phyloP scores from a whole-genome alignment of 441 rosid genomes.

The Arabidopsis hybrid region DNA sequence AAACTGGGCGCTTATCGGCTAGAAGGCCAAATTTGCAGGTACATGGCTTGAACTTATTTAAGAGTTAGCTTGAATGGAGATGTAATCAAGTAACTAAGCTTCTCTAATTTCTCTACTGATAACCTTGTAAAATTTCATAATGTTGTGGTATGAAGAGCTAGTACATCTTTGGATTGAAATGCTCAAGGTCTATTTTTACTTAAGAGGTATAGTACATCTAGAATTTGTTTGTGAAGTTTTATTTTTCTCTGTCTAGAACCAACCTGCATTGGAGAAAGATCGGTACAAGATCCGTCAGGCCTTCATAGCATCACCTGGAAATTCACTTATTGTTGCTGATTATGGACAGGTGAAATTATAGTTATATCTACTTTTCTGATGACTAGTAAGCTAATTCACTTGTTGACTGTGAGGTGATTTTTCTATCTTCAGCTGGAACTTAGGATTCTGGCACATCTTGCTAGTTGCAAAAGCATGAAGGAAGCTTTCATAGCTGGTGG shows the following conservation, averaged over 20 bases:
- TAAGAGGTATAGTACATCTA: not conserved
- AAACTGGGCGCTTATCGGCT: slow-evolving; percentile 97
- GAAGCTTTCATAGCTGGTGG: slow-evolving; percentile 97
- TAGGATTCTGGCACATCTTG: slow-evolving; percentile 97
- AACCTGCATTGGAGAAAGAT: slow-evolving; percentile 99
- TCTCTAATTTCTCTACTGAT: slow-evolving; percentile 20
- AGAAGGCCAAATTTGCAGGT: slow-evolving; percentile 98
- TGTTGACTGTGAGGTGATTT: slow-evolving; percentile 47
- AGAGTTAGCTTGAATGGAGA: slow-evolving; percentile 19
- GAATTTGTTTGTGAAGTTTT: not conserved
- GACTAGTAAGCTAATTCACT: slow-evolving; percentile 16
- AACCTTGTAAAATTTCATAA: not conserved
- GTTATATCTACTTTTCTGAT: slow-evolving; percentile 32
- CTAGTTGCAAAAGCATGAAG: slow-evolving; percentile 95
- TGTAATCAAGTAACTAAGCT: slow-evolving; percentile 24
- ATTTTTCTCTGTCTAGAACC: slow-evolving; percentile 62
- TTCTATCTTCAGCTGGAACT: slow-evolving; percentile 83
- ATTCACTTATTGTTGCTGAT: slow-evolving; percentile 96
- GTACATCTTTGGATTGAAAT: slow-evolving; percentile 16
- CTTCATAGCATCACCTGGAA: slow-evolving; percentile 91
- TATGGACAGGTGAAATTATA: slow-evolving; percentile 85
- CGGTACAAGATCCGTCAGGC: slow-evolving; percentile 98
- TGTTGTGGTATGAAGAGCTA: slow-evolving; percentile 23
- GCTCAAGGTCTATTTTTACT: not conserved
- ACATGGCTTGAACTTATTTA: slow-evolving; percentile 18